These are phyloP conservation scores for Candida germanica DNA, from an alignment of 805 yeast genomes.

Conservation along the genomic window DNA sequence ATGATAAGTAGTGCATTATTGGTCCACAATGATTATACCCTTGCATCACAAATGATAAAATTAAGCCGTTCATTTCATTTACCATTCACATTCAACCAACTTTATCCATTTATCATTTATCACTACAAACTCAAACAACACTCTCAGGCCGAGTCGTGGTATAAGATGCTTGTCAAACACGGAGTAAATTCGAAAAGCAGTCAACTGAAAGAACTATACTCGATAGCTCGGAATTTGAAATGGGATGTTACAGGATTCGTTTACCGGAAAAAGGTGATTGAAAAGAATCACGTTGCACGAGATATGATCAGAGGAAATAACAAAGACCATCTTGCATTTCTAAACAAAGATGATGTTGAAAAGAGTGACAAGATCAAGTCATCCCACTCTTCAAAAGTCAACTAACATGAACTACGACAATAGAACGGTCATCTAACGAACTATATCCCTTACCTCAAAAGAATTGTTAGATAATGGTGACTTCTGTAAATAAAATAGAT, in stretches of 20 bases:
- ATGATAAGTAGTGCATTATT: conserved; percentile 28
- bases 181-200: conserved; percentile 29
- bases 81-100: conserved; percentile 39
- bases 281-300: conserved; percentile 20
- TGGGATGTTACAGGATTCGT: conserved; percentile 36
- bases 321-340: conserved; percentile 16
- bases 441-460: too few relatives aligned
- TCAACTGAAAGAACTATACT: conserved; percentile 26
- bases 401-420: too few relatives aligned
- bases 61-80: conserved; percentile 21
- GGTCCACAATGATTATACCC: conserved; percentile 30
- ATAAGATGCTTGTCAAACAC: conserved; percentile 26
- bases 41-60: conserved; percentile 30
- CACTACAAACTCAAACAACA: conserved; percentile 30
- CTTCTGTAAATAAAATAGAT: conserved; percentile 7
- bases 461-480: too few relatives aligned
- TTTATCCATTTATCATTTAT: conserved; percentile 36
- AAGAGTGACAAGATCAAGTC: background rate
- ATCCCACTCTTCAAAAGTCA: too few relatives aligned
- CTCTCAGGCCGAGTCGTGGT: conserved; percentile 36
- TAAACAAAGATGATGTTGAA: background rate
- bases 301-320: conserved; percentile 17
- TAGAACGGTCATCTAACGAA: background rate
- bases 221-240: conserved; percentile 31
- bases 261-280: conserved; percentile 23